phyloP scores from a whole-genome alignment of 345 rosid species.

The Anastatica hierochuntica region DNA sequence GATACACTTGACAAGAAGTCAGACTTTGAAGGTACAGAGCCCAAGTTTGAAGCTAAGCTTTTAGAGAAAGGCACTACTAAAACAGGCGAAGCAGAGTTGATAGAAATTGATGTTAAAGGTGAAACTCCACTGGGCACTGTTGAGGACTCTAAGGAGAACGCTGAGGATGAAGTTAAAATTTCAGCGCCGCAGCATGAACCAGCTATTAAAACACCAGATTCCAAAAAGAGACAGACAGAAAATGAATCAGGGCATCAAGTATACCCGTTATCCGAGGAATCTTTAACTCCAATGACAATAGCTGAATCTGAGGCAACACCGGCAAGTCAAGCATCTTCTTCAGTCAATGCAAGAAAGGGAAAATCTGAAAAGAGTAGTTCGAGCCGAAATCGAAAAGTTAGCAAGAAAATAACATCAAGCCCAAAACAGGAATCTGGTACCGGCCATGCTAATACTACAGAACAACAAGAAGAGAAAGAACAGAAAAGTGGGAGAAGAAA shows the following conservation, averaged over 20 bases:
- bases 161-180: conserved; percentile 27
- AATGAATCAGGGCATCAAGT: conserved; percentile 20
- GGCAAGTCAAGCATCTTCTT: conserved; percentile 52
- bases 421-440: conserved; percentile 47
- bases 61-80: conserved; percentile 29
- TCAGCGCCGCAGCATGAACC: conserved; percentile 25
- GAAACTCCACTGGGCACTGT: conserved; percentile 7
- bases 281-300: conserved; percentile 49
- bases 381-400: conserved; percentile 47
- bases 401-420: conserved; percentile 51
- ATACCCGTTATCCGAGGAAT: conserved; percentile 39
- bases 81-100: conserved; percentile 19
- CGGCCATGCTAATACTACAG: too few species aligned
- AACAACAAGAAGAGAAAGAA: conserved; percentile 56
- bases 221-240: conserved; percentile 34
- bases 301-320: conserved; percentile 85
- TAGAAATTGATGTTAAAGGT: conserved; percentile 30
- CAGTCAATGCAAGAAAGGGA: conserved; percentile 43
- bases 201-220: conserved; percentile 31
- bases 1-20: conserved; percentile 64
- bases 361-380: conserved; percentile 44
- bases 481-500: conserved; percentile 51
- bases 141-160: conserved; percentile 28
- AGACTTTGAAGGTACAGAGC: conserved; percentile 40
- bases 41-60: conserved; percentile 31